Evolutionary conservation across 2,329 filamentous ascomycete genomes (phyloP), one percentile per base, ranked within the genome.

Genomic region (Gremmenia infestans): DNA sequence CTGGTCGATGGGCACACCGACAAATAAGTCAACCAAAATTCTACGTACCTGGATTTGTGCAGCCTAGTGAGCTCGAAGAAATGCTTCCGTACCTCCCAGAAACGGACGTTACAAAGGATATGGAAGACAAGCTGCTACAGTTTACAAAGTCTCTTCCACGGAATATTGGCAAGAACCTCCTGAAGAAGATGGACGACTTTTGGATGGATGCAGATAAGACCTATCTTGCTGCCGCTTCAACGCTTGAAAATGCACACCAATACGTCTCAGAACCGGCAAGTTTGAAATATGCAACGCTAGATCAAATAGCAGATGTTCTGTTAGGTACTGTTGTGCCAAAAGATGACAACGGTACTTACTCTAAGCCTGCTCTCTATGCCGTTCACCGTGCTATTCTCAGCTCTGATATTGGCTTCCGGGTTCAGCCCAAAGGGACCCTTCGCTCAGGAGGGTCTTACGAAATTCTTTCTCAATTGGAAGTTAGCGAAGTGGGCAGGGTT

Each of bases 321-420:
- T 76, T 54, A 64, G 65, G 12, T 53, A 61, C 62, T 60, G 58
- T 39, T 5, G 53, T 66, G 14, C 57, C 66, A 32, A 61, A 52
- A 39, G 25, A 51, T 9, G 23, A 61, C 1, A 67, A 70, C 22
- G 70, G 68, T 1, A 71, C 70, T 9, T 78, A 78, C 52, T 72
- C 77, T 0, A 61, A 77, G 1, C 65, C 76, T 28, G 77, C 79
- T 8, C 71, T 91, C 5, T 88, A 90, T 64, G 88, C 89, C 4
- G 82, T 91, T 6, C 86, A 91, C 62, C 81, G 81, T 54, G 80
- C 85, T 8, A 68, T 93, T 7, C 69, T 78, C 23, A 75, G 78
- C 42, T 79, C 85, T 57, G 82, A 85, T 8, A 76, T 83, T 52
- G 81, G 77, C 28, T 89, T 91, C 66, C 76, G 77, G 60, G 81